These are phyloP conservation scores for Malus hybrid DNA, from an alignment of 331 rosid species.

Conservation along the genomic window DNA sequence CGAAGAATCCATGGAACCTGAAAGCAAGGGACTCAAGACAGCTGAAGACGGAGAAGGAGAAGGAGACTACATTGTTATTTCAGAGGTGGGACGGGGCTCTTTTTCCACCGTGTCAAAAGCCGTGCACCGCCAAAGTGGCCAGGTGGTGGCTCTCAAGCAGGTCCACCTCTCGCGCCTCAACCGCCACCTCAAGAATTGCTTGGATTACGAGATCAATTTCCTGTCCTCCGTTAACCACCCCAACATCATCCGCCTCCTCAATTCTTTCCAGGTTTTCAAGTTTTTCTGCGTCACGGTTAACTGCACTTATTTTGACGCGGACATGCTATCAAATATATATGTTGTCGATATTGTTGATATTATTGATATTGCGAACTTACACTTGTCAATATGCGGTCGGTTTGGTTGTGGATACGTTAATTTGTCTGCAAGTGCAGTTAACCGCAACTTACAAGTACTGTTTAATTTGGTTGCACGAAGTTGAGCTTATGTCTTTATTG, in stretches of 20 bases:
- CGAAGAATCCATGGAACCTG: background rate
- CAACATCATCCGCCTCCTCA: constrained; percentile 40
- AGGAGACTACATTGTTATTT: constrained; percentile 25
- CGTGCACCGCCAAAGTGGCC: constrained; percentile 18
- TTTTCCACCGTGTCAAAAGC: constrained; percentile 49
- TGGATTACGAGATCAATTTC: constrained; percentile 46
- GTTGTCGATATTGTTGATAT: too few relatives aligned
- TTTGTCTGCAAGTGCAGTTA: too few relatives aligned
- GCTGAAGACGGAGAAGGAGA: too few relatives aligned
- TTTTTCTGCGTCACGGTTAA: too few relatives aligned
- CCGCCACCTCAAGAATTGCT: constrained; percentile 26
- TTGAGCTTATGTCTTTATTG: background rate
- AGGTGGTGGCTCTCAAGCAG: constrained; percentile 46
- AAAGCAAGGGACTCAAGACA: background rate
- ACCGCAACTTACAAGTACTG: too few relatives aligned
- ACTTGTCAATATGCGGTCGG: too few relatives aligned
- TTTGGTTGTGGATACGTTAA: background rate
- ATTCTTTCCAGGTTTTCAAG: constrained; percentile 32
- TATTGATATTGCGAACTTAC: too few relatives aligned
- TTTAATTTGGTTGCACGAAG: too few relatives aligned
- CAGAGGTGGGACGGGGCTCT: constrained; percentile 38
- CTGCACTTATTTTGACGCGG: too few relatives aligned
- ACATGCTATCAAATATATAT: too few relatives aligned
- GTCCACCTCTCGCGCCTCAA: constrained; percentile 40
- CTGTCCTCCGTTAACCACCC: constrained; percentile 54